Base-by-base conservation (phyloP, 176 grass and related monocot species). In the Musa acuminata region DNA sequence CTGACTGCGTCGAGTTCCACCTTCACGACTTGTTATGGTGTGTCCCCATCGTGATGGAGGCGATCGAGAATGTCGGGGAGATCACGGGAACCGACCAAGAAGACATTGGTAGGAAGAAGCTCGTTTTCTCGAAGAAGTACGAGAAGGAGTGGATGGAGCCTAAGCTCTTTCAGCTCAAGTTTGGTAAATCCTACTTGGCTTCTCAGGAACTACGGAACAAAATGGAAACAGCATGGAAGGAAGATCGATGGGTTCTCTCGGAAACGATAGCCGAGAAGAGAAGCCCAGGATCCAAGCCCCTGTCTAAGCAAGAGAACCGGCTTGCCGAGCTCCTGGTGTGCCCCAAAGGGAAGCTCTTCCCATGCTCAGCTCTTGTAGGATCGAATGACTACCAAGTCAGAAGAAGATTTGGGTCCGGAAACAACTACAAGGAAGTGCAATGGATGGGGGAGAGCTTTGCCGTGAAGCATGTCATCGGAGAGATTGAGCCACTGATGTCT, bases 361-460 rank as follows among this genome's bases (percentile, higher is more conserved):
- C 80, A 11, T 78, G 87, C 57, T 85, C 94, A 2, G 27, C 87
- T 12, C 71, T 98, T 49, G 81, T 81, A 29, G 75, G 59, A 8
- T 52, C 75, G 0, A 66, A 65, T 6, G 94, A 98, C 27, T 98
- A 87, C 86, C 87, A 84, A 69, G 88, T 98, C 63, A 83, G 87
- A 55, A 64, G 90, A 71, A 72, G 86, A 49, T 78, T 98, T 20
- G 88, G 85, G 0, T 73, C 69, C 4, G 52, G 25, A 35, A 81
- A 88, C 8, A 21, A 69, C 20, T 85, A 85, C 26, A 98, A 98
- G 85, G 95, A 93, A 84, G 95, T 83, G 58, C 95, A 98, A 52
- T 98, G 95, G 95, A 84, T 93, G 83, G 90, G 90, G 43, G 95
- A 86, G 48, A 87, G 63, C 81, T 84, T 91, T 62, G 95, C 80